Percentiles rank a stretch among this genome's conserved stretches.
phyloP scores from a whole-genome alignment of 2,329 filamentous ascomycete species.

The Celoporthe dispersa region DNA sequence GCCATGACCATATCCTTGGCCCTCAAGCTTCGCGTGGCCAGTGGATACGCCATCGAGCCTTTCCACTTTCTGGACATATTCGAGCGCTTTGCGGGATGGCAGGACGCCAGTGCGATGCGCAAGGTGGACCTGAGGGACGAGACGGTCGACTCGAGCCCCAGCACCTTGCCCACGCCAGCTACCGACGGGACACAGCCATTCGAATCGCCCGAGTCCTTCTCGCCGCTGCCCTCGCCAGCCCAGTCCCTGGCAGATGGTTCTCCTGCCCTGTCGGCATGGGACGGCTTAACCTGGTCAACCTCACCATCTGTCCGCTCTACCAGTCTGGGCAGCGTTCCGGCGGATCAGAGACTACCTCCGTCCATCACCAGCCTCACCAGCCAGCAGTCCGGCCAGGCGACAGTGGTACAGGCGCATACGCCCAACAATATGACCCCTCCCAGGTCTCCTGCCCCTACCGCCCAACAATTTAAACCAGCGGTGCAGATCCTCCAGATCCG shows the following conservation, averaged over 20 bases:
- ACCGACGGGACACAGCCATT: conserved; percentile 3
- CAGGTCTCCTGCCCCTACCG: not conserved
- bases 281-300: not conserved
- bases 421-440: not conserved
- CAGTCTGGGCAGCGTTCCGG: not conserved
- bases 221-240: conserved; percentile 6
- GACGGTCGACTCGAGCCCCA: conserved; percentile 3
- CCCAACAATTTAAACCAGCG: not conserved
- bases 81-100: conserved; percentile 29
- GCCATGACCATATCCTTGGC: conserved; percentile 45
- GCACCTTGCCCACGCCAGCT: not conserved
- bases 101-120: not conserved
- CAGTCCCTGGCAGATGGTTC: conserved; percentile 10
- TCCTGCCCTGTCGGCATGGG: conserved; percentile 5
- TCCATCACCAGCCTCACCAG: conserved; percentile 19
- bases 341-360: not conserved
- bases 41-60: conserved; percentile 42
- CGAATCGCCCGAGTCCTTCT: not conserved
- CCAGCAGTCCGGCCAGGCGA: not conserved
- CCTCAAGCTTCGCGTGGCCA: conserved; percentile 37
- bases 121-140: not conserved
- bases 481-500: conserved; percentile 38
- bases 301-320: not conserved
- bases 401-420: not conserved
- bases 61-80: conserved; percentile 40